Evolutionary conservation across 176 grass and related monocot genomes (phyloP).

Genomic region (Oryza coarctata): DNA sequence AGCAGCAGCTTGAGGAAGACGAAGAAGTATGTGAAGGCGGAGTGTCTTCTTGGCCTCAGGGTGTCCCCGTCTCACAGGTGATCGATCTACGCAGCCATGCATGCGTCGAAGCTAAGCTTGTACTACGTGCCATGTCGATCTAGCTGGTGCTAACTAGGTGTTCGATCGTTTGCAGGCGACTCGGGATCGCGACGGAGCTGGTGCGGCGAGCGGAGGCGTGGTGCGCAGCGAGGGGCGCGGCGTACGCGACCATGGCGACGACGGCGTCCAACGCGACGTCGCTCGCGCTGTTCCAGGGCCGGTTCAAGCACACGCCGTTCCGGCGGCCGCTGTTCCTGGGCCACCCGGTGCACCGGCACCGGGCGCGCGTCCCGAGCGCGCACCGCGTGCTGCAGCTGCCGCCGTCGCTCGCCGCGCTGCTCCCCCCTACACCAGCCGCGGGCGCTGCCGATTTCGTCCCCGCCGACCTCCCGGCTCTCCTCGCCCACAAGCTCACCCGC

Average conservation of each 20-base stretch:
- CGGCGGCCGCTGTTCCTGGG: slow-evolving; percentile 60
- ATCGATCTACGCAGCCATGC: background rate
- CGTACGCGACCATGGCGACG: slow-evolving; percentile 71
- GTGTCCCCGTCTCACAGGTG: slow-evolving; percentile 75
- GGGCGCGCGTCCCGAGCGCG: slow-evolving; percentile 21
- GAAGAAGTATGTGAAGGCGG: slow-evolving; percentile 52
- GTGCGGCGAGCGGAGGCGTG: slow-evolving; percentile 55
- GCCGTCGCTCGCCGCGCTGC: slow-evolving; percentile 46
- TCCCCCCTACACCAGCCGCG: slow-evolving; percentile 22
- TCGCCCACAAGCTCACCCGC: slow-evolving; percentile 65
- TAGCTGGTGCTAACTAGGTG: background rate
- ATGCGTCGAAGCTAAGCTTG: background rate
- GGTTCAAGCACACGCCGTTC: slow-evolving; percentile 67
- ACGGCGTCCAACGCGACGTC: slow-evolving; percentile 64
- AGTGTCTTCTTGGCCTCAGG: slow-evolving; percentile 71
- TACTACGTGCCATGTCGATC: background rate
- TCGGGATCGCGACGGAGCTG: slow-evolving; percentile 62
- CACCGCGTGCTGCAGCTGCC: slow-evolving; percentile 56
- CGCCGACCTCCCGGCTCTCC: slow-evolving; percentile 57
- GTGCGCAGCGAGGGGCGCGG: slow-evolving; percentile 49
- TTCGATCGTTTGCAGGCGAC: slow-evolving; percentile 42
- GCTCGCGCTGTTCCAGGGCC: slow-evolving; percentile 64
- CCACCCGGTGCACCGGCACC: slow-evolving; percentile 70
- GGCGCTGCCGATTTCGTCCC: slow-evolving; percentile 58
- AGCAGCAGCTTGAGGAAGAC: background rate